Conservation (phyloP, 2,329 filamentous ascomycete genomes). For the Rhytidhysteron rufulum region DNA sequence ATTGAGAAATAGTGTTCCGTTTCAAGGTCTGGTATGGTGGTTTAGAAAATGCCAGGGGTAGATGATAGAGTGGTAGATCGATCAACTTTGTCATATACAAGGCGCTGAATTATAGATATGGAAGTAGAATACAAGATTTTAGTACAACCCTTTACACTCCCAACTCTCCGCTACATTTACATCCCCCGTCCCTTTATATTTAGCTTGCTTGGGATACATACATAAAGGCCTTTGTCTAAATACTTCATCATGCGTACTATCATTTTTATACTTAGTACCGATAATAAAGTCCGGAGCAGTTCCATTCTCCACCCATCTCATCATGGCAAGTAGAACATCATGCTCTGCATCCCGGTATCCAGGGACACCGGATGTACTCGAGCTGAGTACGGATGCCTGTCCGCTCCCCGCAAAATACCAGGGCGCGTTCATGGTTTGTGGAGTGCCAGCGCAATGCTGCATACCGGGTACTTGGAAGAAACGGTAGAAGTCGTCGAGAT, state of each 20-base stretch:
- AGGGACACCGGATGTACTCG: constrained; percentile 8
- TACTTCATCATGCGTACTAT: constrained; percentile 9
- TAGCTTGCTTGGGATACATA: constrained; percentile 27
- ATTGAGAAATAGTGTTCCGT: neutral
- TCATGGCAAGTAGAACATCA: constrained; percentile 32
- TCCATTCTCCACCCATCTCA: constrained; percentile 37
- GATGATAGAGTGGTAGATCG: no score
- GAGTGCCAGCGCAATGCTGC: constrained; percentile 40
- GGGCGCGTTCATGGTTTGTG: constrained; percentile 33
- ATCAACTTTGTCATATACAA: no score
- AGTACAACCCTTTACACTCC: constrained; percentile 16
- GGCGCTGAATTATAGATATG: neutral
- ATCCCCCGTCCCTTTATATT: constrained; percentile 22
- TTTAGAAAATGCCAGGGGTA: no score
- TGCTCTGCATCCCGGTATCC: constrained; percentile 22
- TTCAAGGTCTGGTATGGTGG: no score
- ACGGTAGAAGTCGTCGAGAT: constrained; percentile 39
- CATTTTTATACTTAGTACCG: constrained; percentile 33
- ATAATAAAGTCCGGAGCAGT: constrained; percentile 32
- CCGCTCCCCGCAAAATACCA: constrained; percentile 44
- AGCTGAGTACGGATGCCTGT: constrained; percentile 22
- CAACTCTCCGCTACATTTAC: constrained; percentile 24
- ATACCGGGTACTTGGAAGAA: constrained; percentile 45
- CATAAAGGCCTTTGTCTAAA: constrained; percentile 34
- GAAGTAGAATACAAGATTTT: neutral